phyloP scores from a whole-genome alignment of 2,329 filamentous ascomycete species.

The Epichloe uncinata region DNA sequence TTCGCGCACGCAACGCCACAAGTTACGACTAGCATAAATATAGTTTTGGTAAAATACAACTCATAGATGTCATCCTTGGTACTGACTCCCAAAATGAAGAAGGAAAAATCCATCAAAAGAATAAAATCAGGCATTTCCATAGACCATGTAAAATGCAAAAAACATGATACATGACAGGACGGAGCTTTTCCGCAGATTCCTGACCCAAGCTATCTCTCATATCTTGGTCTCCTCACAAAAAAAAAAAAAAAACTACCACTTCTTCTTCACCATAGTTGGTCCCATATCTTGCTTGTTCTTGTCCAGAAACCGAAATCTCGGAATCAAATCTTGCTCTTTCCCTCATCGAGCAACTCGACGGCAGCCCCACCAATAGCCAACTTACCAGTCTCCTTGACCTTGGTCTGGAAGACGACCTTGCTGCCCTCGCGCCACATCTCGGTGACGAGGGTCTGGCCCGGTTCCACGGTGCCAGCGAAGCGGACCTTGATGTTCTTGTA shows the following conservation, averaged over 20 bases:
- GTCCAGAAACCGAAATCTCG: too few relatives aligned
- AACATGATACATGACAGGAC: conserved; percentile 5
- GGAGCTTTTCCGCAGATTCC: neutral
- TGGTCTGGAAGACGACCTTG: conserved; percentile 71
- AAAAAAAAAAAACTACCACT: neutral
- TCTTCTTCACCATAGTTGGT: too few relatives aligned
- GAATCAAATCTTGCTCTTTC: conserved; percentile 16
- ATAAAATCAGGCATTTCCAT: neutral
- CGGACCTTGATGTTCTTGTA: conserved; percentile 89
- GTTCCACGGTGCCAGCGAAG: conserved; percentile 74
- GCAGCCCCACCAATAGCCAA: conserved; percentile 70
- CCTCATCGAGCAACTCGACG: conserved; percentile 49
- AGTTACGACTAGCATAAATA: neutral
- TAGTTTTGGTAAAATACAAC: neutral
- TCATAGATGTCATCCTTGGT: too few relatives aligned
- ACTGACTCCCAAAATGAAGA: too few relatives aligned
- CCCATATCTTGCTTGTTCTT: too few relatives aligned
- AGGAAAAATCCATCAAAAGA: neutral
- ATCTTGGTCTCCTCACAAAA: neutral
- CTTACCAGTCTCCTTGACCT: conserved; percentile 88
- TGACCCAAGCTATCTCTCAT: neutral
- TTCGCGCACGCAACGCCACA: neutral
- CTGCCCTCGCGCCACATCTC: conserved; percentile 89
- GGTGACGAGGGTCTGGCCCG: conserved; percentile 78
- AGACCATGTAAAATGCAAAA: neutral